Percentiles rank a stretch among this genome's conserved stretches.
These are phyloP conservation scores for Prillingera fragicola DNA, from an alignment of 1,284 basidiomycete species.

Conservation along the genomic window DNA sequence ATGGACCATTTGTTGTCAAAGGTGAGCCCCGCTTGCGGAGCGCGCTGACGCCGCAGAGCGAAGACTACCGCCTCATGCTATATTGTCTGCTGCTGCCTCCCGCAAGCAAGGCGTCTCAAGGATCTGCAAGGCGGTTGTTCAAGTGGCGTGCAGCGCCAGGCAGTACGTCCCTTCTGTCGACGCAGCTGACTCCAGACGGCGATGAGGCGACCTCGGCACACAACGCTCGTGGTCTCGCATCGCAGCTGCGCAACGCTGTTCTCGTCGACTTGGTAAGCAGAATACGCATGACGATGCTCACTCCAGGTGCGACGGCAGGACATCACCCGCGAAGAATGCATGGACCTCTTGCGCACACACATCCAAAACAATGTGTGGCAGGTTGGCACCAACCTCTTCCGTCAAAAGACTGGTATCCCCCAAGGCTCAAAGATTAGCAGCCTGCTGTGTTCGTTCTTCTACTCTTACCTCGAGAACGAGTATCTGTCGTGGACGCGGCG, in stretches of 20 bases:
- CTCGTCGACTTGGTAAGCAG: slow-evolving; percentile 71
- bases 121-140: slow-evolving; percentile 31
- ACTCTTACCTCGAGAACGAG: slow-evolving; percentile 75
- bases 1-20: slow-evolving; percentile 66
- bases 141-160: slow-evolving; percentile 29
- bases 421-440: slow-evolving; percentile 90
- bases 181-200: too few relatives aligned
- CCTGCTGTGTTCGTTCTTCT: slow-evolving; percentile 86
- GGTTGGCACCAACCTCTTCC: slow-evolving; percentile 37
- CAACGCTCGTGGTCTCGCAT: slow-evolving; percentile 57
- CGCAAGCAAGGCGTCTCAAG: slow-evolving; percentile 32
- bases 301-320: slow-evolving; percentile 25
- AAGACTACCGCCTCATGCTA: slow-evolving; percentile 36
- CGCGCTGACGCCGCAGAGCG: slow-evolving; percentile 17
- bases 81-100: slow-evolving; percentile 39
- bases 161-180: too few relatives aligned
- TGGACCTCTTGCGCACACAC: slow-evolving; percentile 77
- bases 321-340: slow-evolving; percentile 54
- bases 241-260: slow-evolving; percentile 67
- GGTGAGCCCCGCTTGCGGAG: slow-evolving; percentile 48
- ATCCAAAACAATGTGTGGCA: slow-evolving; percentile 88
- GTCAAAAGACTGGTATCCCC: slow-evolving; percentile 86
- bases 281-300: background rate
- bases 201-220: too few relatives aligned
- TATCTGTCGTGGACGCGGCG: slow-evolving; percentile 60